Percentiles rank a stretch among this genome's conserved stretches.
These are phyloP conservation scores for Gryganskiella cystojenkinii DNA, from an alignment of 192 early-diverging fungal genomes.

Conservation along the genomic window DNA sequence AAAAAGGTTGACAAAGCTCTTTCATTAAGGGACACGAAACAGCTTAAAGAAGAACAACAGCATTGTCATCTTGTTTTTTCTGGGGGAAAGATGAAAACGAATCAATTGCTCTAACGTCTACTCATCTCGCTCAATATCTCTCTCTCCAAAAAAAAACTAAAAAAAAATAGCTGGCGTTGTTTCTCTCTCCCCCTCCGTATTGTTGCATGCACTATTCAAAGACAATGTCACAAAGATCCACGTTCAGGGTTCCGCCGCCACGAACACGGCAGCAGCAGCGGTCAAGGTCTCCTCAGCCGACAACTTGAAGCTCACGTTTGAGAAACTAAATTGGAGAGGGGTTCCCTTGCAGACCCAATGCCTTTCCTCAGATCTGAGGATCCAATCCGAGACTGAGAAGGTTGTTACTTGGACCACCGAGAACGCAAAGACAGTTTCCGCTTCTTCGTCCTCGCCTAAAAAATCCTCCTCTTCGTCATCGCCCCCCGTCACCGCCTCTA, in stretches of 20 bases:
- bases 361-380: conserved; percentile 18
- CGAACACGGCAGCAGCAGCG: conserved; percentile 11
- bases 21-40: neutral
- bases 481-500: neutral
- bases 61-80: no score
- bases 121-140: neutral
- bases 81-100: neutral
- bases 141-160: neutral
- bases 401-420: conserved; percentile 25
- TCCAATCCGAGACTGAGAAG: conserved; percentile 32
- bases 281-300: conserved; percentile 31
- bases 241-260: conserved; percentile 35
- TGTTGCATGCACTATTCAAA: conserved; percentile 34
- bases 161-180: conserved; percentile 20
- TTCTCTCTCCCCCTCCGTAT: conserved; percentile 24
- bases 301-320: conserved; percentile 35
- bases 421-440: neutral
- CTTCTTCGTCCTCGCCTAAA: conserved; percentile 1
- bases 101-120: neutral
- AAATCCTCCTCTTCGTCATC: neutral
- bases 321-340: conserved; percentile 41
- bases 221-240: conserved; percentile 52
- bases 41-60: neutral
- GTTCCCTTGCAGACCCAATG: conserved; percentile 34
- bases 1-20: no score